phyloP scores from a whole-genome alignment of 495 filamentous ascomycete genomes.

The Pseudevernia furfuracea region DNA sequence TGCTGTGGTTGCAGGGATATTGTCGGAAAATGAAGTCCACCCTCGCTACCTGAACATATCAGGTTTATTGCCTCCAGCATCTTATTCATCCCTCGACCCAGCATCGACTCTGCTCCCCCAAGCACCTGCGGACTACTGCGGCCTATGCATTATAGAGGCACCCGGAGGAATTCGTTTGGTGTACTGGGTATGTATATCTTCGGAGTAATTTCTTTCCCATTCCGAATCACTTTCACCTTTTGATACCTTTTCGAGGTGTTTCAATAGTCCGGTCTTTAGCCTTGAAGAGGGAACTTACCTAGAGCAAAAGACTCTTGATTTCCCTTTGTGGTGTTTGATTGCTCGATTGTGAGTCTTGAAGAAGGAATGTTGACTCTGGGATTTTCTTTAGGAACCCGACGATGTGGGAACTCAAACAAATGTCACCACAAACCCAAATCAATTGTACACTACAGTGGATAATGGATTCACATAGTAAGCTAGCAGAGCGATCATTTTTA shows the following conservation, averaged over 20 bases:
- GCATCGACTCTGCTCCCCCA: constrained; percentile 1
- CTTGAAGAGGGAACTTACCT: not conserved
- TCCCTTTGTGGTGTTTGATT: not conserved
- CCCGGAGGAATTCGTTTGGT: constrained; percentile 15
- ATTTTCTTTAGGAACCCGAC: constrained; percentile 5
- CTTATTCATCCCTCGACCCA: not conserved
- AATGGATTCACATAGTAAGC: constrained; percentile 22
- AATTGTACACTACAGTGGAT: constrained; percentile 14
- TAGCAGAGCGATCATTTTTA: not conserved
- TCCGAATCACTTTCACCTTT: not conserved
- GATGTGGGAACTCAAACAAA: constrained; percentile 6
- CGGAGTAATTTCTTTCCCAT: not conserved
- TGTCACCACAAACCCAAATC: not conserved
- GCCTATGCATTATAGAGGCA: constrained; percentile 18
- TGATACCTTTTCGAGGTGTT: not conserved
- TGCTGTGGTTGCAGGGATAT: not conserved
- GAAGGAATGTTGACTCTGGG: not conserved
- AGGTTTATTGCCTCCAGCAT: not conserved
- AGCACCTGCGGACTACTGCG: constrained; percentile 3
- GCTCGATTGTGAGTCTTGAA: not conserved
- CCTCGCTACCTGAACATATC: not conserved
- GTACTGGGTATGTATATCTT: constrained; percentile 6
- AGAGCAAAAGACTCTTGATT: not conserved
- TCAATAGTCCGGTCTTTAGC: not conserved
- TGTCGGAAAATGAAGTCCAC: not conserved